Evolutionary conservation across 495 filamentous ascomycete species (phyloP).

Genomic region (Chaetomium tenue): DNA sequence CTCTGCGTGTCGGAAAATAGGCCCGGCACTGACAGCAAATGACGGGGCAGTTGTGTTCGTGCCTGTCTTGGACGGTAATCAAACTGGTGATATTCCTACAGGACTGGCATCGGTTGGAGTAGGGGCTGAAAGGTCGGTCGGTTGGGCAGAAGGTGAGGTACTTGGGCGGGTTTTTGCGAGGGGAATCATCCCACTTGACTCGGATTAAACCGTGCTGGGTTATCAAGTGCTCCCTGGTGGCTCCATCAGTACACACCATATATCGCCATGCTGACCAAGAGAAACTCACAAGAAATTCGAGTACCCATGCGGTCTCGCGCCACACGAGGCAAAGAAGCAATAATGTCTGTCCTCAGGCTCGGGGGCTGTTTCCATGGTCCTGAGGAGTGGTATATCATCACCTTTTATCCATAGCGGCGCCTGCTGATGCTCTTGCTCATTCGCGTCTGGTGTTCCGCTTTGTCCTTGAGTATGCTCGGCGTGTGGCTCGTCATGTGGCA

Average conservation of each 20-base stretch:
- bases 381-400: slow-evolving; percentile 6
- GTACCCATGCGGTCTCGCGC: slow-evolving; percentile 2
- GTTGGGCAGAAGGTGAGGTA: slow-evolving; percentile 22
- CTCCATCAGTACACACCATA: neutral
- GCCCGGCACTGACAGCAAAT: slow-evolving; percentile 23
- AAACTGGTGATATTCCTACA: slow-evolving; percentile 14
- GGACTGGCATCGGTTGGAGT: neutral
- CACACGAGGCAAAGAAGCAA: slow-evolving; percentile 19
- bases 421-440: neutral
- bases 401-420: neutral
- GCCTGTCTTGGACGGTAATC: slow-evolving; percentile 6
- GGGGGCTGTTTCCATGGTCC: no score
- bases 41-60: slow-evolving; percentile 13
- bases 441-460: neutral
- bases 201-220: slow-evolving; percentile 18
- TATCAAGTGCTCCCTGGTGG: slow-evolving; percentile 14
- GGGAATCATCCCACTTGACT: slow-evolving; percentile 12
- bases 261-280: neutral
- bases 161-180: slow-evolving; percentile 13
- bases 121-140: slow-evolving; percentile 20
- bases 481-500: no score
- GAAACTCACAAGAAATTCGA: slow-evolving; percentile 18
- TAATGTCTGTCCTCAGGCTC: no score
- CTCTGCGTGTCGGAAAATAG: slow-evolving; percentile 12
- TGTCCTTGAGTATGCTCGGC: no score